phyloP scores from a whole-genome alignment of 176 grass and related monocot genomes.

The Phyllostachys edulis region DNA sequence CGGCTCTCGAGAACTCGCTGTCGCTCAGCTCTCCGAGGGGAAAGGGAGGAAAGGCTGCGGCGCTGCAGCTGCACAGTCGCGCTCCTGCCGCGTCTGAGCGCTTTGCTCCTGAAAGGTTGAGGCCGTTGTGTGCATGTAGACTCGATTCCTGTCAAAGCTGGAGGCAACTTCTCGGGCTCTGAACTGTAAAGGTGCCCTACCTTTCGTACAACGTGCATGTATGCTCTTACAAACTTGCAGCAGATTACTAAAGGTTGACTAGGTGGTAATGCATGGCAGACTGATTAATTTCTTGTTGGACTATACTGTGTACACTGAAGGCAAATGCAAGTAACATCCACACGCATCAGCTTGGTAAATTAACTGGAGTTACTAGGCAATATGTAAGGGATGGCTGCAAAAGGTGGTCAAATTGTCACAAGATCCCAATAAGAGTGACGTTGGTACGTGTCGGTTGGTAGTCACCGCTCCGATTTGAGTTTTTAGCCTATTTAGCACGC shows the following conservation, averaged over 20 bases:
- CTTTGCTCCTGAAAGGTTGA: conserved; percentile 27
- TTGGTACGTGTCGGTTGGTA: conserved; percentile 14
- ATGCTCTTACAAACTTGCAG: background rate
- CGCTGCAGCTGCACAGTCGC: conserved; percentile 33
- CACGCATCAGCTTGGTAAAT: background rate
- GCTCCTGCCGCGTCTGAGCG: background rate
- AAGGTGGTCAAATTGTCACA: background rate
- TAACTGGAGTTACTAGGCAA: background rate
- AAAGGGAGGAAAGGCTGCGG: conserved; percentile 39
- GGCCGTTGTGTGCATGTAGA: conserved; percentile 26
- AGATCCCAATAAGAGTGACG: background rate
- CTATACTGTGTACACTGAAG: background rate
- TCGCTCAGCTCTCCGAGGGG: background rate
- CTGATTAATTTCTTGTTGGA: background rate
- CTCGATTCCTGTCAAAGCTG: conserved; percentile 43
- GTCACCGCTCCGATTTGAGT: background rate
- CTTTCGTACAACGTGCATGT: conserved; percentile 16
- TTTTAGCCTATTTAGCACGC: too few relatives aligned
- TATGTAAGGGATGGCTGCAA: background rate
- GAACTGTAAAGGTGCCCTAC: conserved; percentile 38
- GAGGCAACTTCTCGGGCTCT: conserved; percentile 36
- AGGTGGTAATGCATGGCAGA: background rate
- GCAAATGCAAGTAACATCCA: background rate
- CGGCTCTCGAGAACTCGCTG: background rate
- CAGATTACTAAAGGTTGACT: background rate